Base-by-base conservation (phyloP, 2,329 filamentous ascomycete species). In the Amauroascus niger region DNA sequence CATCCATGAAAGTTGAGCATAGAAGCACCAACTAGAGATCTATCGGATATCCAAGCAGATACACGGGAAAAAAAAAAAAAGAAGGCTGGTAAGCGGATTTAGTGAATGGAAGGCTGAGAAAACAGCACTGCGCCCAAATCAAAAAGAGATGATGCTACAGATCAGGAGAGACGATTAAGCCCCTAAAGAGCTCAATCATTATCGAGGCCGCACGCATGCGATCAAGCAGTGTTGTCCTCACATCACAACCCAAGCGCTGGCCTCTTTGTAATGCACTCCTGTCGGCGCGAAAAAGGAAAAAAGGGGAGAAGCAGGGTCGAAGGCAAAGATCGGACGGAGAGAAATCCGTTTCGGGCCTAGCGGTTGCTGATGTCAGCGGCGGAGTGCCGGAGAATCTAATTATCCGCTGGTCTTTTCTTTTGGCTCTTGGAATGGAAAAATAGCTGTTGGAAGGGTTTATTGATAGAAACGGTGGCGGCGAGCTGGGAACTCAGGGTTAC, bases 401-500 rank as follows among this genome's bases (percentile, higher is more conserved):
- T 22, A 6, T 41, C 39, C 39, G 39, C 6, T 16, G 5, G 18
- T 22, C 14, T 24, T 24, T 18, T n/a, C n/a, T n/a, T n/a, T n/a
- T n/a, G n/a, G n/a, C n/a, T n/a, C n/a, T n/a, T n/a, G n/a, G n/a
- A 13, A 2, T 14, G 9, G 14, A 22, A 33, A 32, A n/a, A n/a
- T n/a, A n/a, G n/a, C n/a, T n/a, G n/a, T n/a, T n/a, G n/a, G n/a
- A n/a, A n/a, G n/a, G n/a, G n/a, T n/a, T n/a, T n/a, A n/a, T n/a
- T n/a, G n/a, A n/a, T n/a, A n/a, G n/a, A n/a, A n/a, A n/a, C n/a
- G n/a, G n/a, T n/a, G 48, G 24, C 24, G 37, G 16, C 24, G n/a
- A 43, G 24, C 37, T 18, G 16, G n/a, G 45, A 13, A 33, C 14
- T 59, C 62, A 58, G 61, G 54, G 60, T 69, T 66, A 65, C 65